Evolutionary conservation across 768 basidiomycete species (phyloP), one percentile per base, ranked within the genome.

Genomic region (Suillus plorans): DNA sequence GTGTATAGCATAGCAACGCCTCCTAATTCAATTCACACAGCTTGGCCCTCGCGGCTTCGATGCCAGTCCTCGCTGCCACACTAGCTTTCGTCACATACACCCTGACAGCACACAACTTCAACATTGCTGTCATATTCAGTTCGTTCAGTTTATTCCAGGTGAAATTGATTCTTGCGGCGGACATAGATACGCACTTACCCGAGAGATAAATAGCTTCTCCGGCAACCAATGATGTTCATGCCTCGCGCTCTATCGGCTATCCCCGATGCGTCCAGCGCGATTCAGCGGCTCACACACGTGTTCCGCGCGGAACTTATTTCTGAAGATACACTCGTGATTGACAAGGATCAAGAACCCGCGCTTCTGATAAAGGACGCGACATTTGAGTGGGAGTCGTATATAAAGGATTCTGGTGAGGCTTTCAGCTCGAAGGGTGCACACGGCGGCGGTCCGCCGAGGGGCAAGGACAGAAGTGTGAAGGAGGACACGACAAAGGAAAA

Each of bases 151-250:
- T 89, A 62, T 87, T 88, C 76, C 82, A 87, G 71, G 80, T 79
- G 70, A 62, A 70, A n/a, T 13, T 22, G 55, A 37, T 20, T 31
- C 65, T 53, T 28, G 41, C 39, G 1, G 28, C 7, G 16, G n/a
- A 39, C 62, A 20, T 60, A 47, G 28, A 14, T 28, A 14, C 60
- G 20, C 55, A 56, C 1, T 36, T 56, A 37, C 37, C 20, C 12
- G 13, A 22, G 10, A 61, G 36, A 37, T 20, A 61, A 62, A 22
- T 76, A 86, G 78, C 81, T 91, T 22, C 82, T 90, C 44, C 83
- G 89, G 16, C 89, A 90, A 73, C 89, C 89, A 0, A 84, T 89
- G 80, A 84, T 86, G 84, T 86, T 87, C 73, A 75, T 89, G 42
- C 87, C 87, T 18, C 82, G 86, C 9, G 84, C 84, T 2, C 76